These are phyloP conservation scores for Cadophora sp. DNA, from an alignment of 2,329 filamentous ascomycete genomes.

Conservation along the genomic window DNA sequence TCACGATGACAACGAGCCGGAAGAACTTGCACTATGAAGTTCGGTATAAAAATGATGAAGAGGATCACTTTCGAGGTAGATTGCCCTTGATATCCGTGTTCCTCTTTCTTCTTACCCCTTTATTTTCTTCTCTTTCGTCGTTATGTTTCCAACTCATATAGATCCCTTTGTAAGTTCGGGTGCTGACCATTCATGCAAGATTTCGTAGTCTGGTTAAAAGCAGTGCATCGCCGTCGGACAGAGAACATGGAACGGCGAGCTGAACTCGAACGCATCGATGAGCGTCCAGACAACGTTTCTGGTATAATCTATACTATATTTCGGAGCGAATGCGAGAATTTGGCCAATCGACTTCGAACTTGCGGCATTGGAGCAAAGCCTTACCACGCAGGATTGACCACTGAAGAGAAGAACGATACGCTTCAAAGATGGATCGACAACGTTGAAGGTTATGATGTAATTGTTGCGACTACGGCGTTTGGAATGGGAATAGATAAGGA, in stretches of 20 bases:
- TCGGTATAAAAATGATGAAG: conserved; percentile 78
- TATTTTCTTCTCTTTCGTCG: not conserved
- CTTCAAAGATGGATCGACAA: conserved; percentile 76
- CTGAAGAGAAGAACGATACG: conserved; percentile 73
- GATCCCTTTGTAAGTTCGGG: not conserved
- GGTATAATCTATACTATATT: conserved; percentile 84
- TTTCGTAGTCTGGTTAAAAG: conserved; percentile 77
- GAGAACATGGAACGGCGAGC: conserved; percentile 59
- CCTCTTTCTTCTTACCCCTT: not conserved
- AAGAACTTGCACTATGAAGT: conserved; percentile 92
- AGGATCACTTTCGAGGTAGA: conserved; percentile 65
- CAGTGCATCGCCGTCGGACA: conserved; percentile 74
- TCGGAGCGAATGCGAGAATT: conserved; percentile 74
- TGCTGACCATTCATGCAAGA: conserved; percentile 50
- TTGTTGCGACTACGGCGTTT: conserved; percentile 94
- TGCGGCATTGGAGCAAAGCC: conserved; percentile 77
- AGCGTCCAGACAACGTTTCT: conserved; percentile 68
- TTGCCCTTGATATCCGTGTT: not conserved
- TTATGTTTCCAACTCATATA: not conserved
- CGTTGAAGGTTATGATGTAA: conserved; percentile 81
- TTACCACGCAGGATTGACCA: conserved; percentile 73
- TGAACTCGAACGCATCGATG: conserved; percentile 61
- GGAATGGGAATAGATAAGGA: conserved; percentile 99
- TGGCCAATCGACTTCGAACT: conserved; percentile 69
- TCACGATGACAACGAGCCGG: conserved; percentile 83